These are phyloP conservation scores for Candida berthetii DNA, from an alignment of 805 yeast species.

Conservation along the genomic window DNA sequence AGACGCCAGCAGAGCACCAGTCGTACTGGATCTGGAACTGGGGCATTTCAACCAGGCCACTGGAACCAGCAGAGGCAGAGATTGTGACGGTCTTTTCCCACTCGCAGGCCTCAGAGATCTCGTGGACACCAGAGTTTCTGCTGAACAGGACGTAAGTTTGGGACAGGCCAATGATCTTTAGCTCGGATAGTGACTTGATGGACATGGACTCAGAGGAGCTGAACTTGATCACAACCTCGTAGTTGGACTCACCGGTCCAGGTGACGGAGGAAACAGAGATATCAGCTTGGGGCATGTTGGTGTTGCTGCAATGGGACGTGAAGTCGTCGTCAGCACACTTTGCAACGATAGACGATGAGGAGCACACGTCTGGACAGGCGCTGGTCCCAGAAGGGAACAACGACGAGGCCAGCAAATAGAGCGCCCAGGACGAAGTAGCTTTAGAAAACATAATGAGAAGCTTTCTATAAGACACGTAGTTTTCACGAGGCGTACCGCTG, in stretches of 20 bases:
- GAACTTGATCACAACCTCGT: constrained; percentile 11
- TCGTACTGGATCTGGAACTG: constrained; percentile 15
- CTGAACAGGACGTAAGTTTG: constrained; percentile 7
- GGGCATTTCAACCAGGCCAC: constrained; percentile 7
- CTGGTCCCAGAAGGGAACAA: too few species aligned
- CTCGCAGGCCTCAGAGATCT: constrained; percentile 4
- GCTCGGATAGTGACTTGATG: constrained; percentile 8
- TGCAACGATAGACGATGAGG: too few species aligned
- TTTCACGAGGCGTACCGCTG: too few species aligned
- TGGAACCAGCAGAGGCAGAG: not conserved
- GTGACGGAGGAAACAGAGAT: constrained; percentile 7
- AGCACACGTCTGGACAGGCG: too few species aligned
- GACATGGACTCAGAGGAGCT: constrained; percentile 6
- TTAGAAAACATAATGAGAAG: too few species aligned
- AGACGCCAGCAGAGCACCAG: constrained; percentile 19
- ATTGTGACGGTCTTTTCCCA: constrained; percentile 3
- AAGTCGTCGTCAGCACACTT: too few species aligned
- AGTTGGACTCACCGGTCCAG: constrained; percentile 7
- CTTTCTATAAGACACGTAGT: too few species aligned
- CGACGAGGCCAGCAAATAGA: too few species aligned
- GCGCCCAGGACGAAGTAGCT: too few species aligned
- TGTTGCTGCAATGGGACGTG: too few species aligned
- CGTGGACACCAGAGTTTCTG: constrained; percentile 3
- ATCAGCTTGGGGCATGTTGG: constrained; percentile 6
- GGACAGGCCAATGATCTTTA: constrained; percentile 12